Conservation (phyloP, 768 basidiomycete genomes). For the Amanita pallidorosea region DNA sequence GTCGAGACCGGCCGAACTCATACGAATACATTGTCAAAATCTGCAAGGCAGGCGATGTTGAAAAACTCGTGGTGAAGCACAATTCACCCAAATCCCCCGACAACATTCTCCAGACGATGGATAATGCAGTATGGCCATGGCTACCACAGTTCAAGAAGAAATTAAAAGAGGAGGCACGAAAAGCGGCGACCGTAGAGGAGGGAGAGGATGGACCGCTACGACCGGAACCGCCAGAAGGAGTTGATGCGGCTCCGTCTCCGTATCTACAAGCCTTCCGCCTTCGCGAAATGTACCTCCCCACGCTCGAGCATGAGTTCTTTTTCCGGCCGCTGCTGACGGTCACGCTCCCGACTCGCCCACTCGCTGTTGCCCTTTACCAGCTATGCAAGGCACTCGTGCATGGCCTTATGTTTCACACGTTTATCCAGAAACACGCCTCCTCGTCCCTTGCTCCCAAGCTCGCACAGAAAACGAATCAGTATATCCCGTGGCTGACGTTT, state of each 20-base stretch:
- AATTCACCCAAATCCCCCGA: not conserved
- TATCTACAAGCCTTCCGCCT: not conserved
- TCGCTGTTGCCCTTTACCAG: slow-evolving; percentile 23
- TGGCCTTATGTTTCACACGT: slow-evolving; percentile 25
- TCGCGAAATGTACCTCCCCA: slow-evolving; percentile 19
- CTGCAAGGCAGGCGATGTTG: not conserved
- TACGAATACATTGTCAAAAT: not conserved
- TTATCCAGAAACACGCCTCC: not conserved
- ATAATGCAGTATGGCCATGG: not conserved
- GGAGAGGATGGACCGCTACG: not conserved
- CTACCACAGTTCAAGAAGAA: not conserved
- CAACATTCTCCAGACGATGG: not conserved
- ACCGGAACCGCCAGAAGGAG: not conserved
- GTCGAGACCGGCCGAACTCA: not conserved
- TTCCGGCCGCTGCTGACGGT: slow-evolving; percentile 30
- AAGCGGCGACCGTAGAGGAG: not conserved
- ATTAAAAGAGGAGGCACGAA: not conserved
- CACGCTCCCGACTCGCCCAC: slow-evolving; percentile 30
- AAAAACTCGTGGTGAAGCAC: not conserved
- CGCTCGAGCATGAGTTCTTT: slow-evolving; percentile 19
- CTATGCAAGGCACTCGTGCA: slow-evolving; percentile 18
- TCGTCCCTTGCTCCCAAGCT: not conserved
- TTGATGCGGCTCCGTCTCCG: not conserved
- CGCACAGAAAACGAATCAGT: not conserved
- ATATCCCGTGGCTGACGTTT: not conserved